A percentile compares a stretch with the other conserved stretches of the same genome.
These are phyloP conservation scores for Amoebophrya sp. DNA, from an alignment of 169 alveolate species.

Conservation along the genomic window DNA sequence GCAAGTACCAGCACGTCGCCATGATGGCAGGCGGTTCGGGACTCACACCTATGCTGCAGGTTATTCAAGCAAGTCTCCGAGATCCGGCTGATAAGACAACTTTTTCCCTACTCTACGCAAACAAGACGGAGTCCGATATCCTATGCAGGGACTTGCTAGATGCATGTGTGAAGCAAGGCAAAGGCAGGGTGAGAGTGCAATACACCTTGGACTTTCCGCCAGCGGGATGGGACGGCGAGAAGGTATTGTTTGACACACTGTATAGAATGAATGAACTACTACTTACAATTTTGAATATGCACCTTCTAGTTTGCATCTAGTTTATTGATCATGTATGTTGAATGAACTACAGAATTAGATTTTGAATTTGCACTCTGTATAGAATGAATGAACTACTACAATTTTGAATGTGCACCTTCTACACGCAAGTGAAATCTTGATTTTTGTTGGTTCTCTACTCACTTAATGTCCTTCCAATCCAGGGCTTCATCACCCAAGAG, in stretches of 20 bases:
- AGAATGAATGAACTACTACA: no score
- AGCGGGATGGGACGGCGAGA: background rate
- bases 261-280: no score
- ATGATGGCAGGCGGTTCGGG: slow-evolving; percentile 12
- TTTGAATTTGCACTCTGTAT: no score
- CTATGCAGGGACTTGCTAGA: background rate
- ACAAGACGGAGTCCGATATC: slow-evolving; percentile 21
- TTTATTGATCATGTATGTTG: no score
- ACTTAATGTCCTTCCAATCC: no score
- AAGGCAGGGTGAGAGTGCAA: background rate
- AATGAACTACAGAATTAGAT: no score
- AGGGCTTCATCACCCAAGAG: background rate
- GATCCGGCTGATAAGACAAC: background rate
- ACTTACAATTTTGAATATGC: no score
- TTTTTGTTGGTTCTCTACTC: no score
- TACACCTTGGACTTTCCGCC: slow-evolving; percentile 19
- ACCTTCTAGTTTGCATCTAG: no score
- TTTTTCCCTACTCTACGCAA: background rate
- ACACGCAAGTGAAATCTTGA: no score
- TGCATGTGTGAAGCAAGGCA: background rate
- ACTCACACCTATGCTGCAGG: background rate
- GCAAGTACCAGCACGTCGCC: background rate
- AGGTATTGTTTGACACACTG: no score
- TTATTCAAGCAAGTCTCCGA: background rate
- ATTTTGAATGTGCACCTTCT: no score